phyloP scores from a whole-genome alignment of 345 rosid genomes.

The Boechera retrofracta region DNA sequence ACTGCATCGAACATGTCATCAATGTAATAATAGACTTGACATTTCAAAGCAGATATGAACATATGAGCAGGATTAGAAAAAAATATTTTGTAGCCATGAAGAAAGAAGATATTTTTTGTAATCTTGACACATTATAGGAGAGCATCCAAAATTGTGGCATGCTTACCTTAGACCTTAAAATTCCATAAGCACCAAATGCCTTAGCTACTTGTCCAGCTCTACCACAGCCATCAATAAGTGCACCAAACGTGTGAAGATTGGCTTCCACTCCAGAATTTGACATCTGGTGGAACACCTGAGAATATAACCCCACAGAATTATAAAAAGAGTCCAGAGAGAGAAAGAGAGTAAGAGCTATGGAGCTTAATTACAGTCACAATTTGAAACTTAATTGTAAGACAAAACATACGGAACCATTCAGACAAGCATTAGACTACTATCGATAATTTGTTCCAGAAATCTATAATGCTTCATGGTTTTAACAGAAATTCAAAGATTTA shows the following conservation, averaged over 20 bases:
- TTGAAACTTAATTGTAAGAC: background rate
- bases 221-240: slow-evolving; percentile 98
- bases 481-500: slow-evolving; percentile 18
- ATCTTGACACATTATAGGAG: slow-evolving; percentile 20
- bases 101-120: background rate
- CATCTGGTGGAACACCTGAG: slow-evolving; percentile 93
- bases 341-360: background rate
- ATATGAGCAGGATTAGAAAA: slow-evolving; percentile 28
- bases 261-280: slow-evolving; percentile 90
- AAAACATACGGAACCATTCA: slow-evolving; percentile 4
- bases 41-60: slow-evolving; percentile 33
- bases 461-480: slow-evolving; percentile 12
- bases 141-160: slow-evolving; percentile 29
- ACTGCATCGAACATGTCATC: slow-evolving; percentile 70
- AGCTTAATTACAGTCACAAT: slow-evolving; percentile 17
- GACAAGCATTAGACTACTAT: slow-evolving; percentile 4
- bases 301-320: slow-evolving; percentile 24
- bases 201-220: slow-evolving; percentile 94
- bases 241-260: slow-evolving; percentile 89
- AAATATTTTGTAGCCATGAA: slow-evolving; percentile 21
- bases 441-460: background rate
- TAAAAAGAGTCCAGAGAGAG: slow-evolving; percentile 1
- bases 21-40: slow-evolving; percentile 47
- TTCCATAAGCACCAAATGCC: slow-evolving; percentile 99
- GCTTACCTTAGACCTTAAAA: slow-evolving; percentile 93